Base-by-base conservation (phyloP, 2,329 filamentous ascomycete genomes). In the Davidsoniella virescens region DNA sequence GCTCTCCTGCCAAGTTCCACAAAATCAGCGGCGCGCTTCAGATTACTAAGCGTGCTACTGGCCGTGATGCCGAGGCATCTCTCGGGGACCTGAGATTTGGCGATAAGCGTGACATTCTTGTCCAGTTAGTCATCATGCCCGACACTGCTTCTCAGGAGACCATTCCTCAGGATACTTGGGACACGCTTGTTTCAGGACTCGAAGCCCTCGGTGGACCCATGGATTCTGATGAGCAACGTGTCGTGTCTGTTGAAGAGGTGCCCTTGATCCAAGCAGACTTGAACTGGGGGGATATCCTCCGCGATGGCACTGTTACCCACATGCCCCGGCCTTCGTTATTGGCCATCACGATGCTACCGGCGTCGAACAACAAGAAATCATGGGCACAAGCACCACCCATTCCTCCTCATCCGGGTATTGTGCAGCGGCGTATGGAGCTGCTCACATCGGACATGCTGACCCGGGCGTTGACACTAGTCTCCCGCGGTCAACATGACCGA, bases 391-490 rank as follows among this genome's bases (percentile, higher is more conserved):
- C 73, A 10, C 86, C 88, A 12, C 85, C 87, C 1, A 98, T 98
- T 54, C 92, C 92, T 12, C 90, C 92, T 43, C 92, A 96, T 61
- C 88, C 92, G 4, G 86, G 82, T 55, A 87, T 98, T 53, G 90
- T 98, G 5, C 92, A 98, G 66, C 78, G 92, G 39, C 83, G 92
- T 43, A 98, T 98, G 92, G 92, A 98, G 65, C 72, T 98, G 26
- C 75, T 98, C 49, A 96, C 92, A 2, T 96, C 90, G 1, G 92
- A 98, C 63, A 98, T 98, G 92, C 75, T 98, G 55, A 94, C 87
- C 6, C 76, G 92, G 52, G 88, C 92, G 12, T 69, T 98, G 54
- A 94, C 87, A 0, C 75, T 98, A 17, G 88, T 96, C 17, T 86
- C 86, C 54, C 79, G 87, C 37, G 87, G 86, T 33, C 90, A 96